These are phyloP conservation scores for Amoeboaphelidium occidentale DNA, from an alignment of 371 early-diverging fungal species.

Conservation along the genomic window DNA sequence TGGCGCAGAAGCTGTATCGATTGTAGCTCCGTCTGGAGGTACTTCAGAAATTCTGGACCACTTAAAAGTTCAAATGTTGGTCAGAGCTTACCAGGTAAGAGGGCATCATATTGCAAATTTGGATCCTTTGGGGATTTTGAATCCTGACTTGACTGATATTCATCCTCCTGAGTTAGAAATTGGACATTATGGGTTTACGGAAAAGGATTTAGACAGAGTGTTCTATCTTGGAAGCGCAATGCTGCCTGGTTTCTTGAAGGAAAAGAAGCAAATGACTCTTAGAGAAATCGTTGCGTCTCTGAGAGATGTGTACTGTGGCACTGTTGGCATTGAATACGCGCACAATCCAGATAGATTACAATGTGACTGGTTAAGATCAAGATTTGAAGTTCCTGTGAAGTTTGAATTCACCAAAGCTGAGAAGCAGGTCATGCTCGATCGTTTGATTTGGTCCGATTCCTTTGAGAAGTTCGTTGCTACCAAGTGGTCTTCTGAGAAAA, in stretches of 20 bases:
- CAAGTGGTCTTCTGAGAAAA: slow-evolving; percentile 86
- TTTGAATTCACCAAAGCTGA: slow-evolving; percentile 61
- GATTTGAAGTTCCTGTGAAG: slow-evolving; percentile 65
- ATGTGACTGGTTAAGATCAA: slow-evolving; percentile 87
- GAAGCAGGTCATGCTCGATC: slow-evolving; percentile 71
- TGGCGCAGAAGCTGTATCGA: slow-evolving; percentile 9
- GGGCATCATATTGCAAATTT: slow-evolving; percentile 84
- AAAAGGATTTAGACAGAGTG: slow-evolving; percentile 62
- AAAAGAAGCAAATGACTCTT: slow-evolving; percentile 38
- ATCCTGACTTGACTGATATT: slow-evolving; percentile 24
- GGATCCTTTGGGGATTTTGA: slow-evolving; percentile 69
- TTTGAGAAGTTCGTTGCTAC: slow-evolving; percentile 86
- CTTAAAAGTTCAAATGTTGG: slow-evolving; percentile 90
- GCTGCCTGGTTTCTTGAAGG: slow-evolving; percentile 54
- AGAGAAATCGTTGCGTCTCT: slow-evolving; percentile 63
- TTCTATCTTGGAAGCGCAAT: slow-evolving; percentile 69
- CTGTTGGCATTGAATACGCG: slow-evolving; percentile 85
- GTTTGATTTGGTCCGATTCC: slow-evolving; percentile 83
- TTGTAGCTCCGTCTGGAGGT: slow-evolving; percentile 24
- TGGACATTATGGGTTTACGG: slow-evolving; percentile 74
- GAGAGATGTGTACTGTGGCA: slow-evolving; percentile 65
- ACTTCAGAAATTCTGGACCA: slow-evolving; percentile 64
- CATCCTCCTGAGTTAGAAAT: slow-evolving; percentile 62
- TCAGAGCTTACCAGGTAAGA: slow-evolving; percentile 81
- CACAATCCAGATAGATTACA: slow-evolving; percentile 84